phyloP scores from a whole-genome alignment of 108 stramenopile genomes.

The Bacterosira constricta region DNA sequence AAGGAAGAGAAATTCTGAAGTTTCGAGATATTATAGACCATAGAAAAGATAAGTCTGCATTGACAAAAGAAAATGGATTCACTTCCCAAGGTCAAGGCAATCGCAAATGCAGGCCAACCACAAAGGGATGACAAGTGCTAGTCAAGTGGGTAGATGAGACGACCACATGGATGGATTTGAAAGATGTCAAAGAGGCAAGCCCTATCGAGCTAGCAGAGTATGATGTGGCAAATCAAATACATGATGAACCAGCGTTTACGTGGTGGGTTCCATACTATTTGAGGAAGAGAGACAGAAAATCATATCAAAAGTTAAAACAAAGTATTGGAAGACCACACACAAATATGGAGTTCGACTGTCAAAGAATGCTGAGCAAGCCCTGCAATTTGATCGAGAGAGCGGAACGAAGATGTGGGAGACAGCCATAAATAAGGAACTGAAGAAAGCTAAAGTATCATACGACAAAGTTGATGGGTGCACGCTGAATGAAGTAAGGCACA shows the following conservation, averaged over 20 bases:
- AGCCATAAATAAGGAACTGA: conserved; percentile 28
- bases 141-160: not conserved
- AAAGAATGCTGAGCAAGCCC: conserved; percentile 8
- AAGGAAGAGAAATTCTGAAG: conserved; percentile 15
- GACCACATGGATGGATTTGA: conserved; percentile 18
- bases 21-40: not conserved
- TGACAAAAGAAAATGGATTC: not conserved
- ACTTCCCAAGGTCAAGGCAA: not conserved
- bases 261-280: conserved; percentile 52
- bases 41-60: not conserved
- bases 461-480: not conserved
- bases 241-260: conserved; percentile 51
- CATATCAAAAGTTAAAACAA: conserved; percentile 18
- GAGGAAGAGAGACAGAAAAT: conserved; percentile 24
- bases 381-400: not conserved
- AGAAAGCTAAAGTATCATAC: conserved; percentile 4
- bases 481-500: not conserved
- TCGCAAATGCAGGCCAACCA: not conserved
- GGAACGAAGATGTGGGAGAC: conserved; percentile 4
- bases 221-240: conserved; percentile 9
- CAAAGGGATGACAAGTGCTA: not conserved
- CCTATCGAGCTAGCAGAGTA: conserved; percentile 45
- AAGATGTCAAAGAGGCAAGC: conserved; percentile 29
- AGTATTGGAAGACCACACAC: conserved; percentile 31
- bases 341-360: conserved; percentile 53